Evolutionary conservation across 2,329 filamentous ascomycete genomes (phyloP), one percentile per base, ranked within the genome.

Genomic region (Harringtonia lauricola): DNA sequence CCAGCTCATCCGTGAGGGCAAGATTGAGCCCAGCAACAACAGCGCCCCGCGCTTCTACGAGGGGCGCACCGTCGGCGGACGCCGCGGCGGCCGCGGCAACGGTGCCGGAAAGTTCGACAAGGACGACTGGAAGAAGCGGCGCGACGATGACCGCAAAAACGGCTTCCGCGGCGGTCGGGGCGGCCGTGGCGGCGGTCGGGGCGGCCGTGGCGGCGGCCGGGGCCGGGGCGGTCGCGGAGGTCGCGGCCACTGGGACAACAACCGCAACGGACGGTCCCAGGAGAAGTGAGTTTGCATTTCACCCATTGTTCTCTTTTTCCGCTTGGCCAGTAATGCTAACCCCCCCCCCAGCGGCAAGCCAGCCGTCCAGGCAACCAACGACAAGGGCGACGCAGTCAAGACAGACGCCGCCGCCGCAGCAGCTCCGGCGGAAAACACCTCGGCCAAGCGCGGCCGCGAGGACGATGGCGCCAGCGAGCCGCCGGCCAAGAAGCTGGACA

Each of bases 1-100:
- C 45, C 67, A 79, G 43, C 75, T 84, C 31, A 89, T 90, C 55
- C 71, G 76, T 53, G 72, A 79, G 36, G 85, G 86, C 47, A 79
- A 78, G 56, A 68, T 87, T 39, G 68, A 79, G 58, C 76, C 82
- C 48, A 77, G 68, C 54, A 60, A 58, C 39, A 59, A 55, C 49
- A 57, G 57, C 39, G 63, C 63, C 51, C 61, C 60, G 48, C 49
- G 53, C 18, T 75, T 75, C 56, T 76, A 62, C 48, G 71, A 75
- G 56, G 71, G 71, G 45, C 51, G 53, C 28, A 51, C 56, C 45
- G 59, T 61, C 39, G 60, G 59, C 36, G 61, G 62, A 28, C 60
- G 62, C 26, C 60, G 61, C 24, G 63, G 66, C n/a, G 62, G 64
- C 40, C 39, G 62, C 31, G 57, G 61, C 36, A 57, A 58, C 19